Evolutionary conservation across 371 early-diverging fungal genomes (phyloP), one percentile per base, ranked within the genome.

Genomic region (Mortierella sp.): DNA sequence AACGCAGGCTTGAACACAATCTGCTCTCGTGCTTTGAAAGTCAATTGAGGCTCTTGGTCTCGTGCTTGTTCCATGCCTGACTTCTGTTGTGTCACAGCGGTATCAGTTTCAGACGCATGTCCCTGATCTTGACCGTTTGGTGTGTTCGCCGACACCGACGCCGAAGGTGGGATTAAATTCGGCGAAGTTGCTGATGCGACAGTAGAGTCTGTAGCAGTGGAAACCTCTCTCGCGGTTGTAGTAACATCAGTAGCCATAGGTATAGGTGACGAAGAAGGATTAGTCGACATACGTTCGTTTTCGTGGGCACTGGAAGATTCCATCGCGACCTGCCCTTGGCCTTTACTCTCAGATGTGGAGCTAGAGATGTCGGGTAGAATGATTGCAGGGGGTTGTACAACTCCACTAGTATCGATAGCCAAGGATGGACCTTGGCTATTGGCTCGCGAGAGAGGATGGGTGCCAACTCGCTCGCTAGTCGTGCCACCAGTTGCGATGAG

Each of bases 1-100:
- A 81, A 21, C 4, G 73, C 72, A 0, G 82, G 82, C 47, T 81
- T 76, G 67, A 81, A 81, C 15, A 81, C 76, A 45, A 81, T 76
- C 61, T 75, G 67, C 22, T 81, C 82, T 0, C 82, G 72, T 10
- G 82, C 76, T 19, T 72, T 52, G 67, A 81, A 81, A 3, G 57
- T 59, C 45, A 81, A 48, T 40, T 70, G 67, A n/a, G 50, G 16
- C 16, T 65, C 33, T 40, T 64, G 45, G 13, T 36, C 40, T 7
- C 19, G 22, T 7, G 40, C 9, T 40, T 43, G 58, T 36, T n/a
- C 24, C 48, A 45, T 55, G 11, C 57, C 28, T 36, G 40, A 24
- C 9, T 13, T 1, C n/a, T 50, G 38, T 2, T 38, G 9, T 40
- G 22, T 15, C 40, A 2, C 40, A 5, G 19, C 33, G 15, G 33